Conservation (phyloP, 1,139 yeast species). For the Pichia sp. region DNA sequence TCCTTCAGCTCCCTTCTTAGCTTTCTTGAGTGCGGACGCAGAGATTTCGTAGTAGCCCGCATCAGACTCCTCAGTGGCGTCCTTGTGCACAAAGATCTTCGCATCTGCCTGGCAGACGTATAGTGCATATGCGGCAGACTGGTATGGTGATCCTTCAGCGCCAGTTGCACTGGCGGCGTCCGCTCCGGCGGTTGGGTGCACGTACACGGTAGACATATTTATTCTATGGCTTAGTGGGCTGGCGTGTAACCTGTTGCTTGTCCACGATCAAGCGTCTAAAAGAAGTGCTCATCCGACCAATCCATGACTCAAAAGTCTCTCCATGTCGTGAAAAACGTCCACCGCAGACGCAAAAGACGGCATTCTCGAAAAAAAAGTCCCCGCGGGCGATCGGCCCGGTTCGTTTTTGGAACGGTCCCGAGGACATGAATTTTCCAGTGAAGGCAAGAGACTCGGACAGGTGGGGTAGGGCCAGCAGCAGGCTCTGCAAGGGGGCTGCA, state of each 20-base stretch:
- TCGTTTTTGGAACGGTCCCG: neutral
- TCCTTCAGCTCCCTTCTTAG: slow-evolving; percentile 93
- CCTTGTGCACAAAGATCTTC: slow-evolving; percentile 56
- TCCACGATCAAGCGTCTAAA: neutral
- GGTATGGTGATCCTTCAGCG: slow-evolving; percentile 62
- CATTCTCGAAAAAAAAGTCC: neutral
- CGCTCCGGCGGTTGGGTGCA: slow-evolving; percentile 66
- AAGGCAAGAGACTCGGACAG: neutral
- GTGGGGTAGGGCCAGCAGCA: neutral
- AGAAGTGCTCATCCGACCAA: neutral
- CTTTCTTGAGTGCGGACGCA: slow-evolving; percentile 93
- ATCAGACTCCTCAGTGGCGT: slow-evolving; percentile 48
- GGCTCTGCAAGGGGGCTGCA: too few relatives aligned
- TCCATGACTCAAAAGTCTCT: neutral
- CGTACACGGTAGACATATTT: slow-evolving; percentile 37
- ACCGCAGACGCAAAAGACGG: too few relatives aligned
- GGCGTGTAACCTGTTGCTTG: too few relatives aligned
- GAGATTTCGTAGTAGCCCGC: slow-evolving; percentile 70
- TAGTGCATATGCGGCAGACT: slow-evolving; percentile 80
- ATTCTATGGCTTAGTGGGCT: neutral
- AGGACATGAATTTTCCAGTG: neutral
- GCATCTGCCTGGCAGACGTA: slow-evolving; percentile 43
- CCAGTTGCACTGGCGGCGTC: slow-evolving; percentile 59
- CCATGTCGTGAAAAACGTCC: neutral
- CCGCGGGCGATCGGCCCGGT: neutral